A percentile compares a stretch with the other conserved stretches of the same genome.
phyloP scores from a whole-genome alignment of 2,329 filamentous ascomycete genomes.

The Colletotrichum abscissum region DNA sequence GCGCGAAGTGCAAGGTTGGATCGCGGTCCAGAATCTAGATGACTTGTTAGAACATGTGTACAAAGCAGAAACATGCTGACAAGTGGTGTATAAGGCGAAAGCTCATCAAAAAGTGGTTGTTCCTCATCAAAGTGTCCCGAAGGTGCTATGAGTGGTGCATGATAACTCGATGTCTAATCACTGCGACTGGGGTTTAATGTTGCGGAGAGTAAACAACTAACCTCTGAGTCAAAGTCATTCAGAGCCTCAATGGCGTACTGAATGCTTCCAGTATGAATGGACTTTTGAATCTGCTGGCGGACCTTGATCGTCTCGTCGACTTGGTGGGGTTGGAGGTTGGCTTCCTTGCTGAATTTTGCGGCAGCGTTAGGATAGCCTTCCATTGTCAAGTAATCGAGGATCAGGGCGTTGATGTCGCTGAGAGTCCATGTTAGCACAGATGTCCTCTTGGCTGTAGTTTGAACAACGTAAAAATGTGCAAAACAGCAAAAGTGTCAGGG shows the following conservation, averaged over 20 bases:
- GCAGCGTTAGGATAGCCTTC: constrained; percentile 95
- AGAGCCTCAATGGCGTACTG: constrained; percentile 86
- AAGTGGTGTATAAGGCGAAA: constrained; percentile 20
- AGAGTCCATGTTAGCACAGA: constrained; percentile 41
- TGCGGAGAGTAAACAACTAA: constrained; percentile 56
- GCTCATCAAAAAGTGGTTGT: constrained; percentile 69
- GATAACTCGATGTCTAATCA: constrained; percentile 95
- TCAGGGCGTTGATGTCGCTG: constrained; percentile 94
- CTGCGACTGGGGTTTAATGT: constrained; percentile 59
- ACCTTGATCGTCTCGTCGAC: constrained; percentile 79
- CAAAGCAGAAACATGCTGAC: neutral
- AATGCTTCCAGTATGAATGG: constrained; percentile 88
- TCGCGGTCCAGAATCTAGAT: constrained; percentile 88
- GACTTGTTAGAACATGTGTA: constrained; percentile 41
- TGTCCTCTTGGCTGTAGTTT: neutral
- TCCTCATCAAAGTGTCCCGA: constrained; percentile 88
- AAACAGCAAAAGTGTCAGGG: constrained; percentile 56
- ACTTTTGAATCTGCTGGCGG: constrained; percentile 84
- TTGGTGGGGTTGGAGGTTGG: constrained; percentile 82
- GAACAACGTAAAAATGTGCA: constrained; percentile 34
- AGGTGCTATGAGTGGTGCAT: constrained; percentile 99
- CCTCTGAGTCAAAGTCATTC: constrained; percentile 91
- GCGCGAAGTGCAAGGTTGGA: constrained; percentile 85
- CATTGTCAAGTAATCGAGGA: constrained; percentile 96
- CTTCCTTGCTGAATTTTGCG: constrained; percentile 92